phyloP scores from a whole-genome alignment of 345 rosid genomes.

The Rhodomyrtus tomentosa region DNA sequence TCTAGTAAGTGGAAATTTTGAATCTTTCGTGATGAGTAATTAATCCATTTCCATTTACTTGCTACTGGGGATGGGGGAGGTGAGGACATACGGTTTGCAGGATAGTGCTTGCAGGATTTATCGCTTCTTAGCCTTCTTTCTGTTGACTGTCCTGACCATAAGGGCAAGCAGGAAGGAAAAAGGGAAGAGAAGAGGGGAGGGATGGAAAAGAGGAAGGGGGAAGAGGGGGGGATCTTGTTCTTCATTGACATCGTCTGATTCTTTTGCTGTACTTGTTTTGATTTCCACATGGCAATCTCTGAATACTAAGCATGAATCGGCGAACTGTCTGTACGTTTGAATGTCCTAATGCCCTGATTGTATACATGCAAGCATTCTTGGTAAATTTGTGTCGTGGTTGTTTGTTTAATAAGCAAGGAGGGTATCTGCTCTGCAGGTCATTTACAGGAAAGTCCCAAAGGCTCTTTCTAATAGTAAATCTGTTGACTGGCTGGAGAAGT shows the following conservation, averaged over 20 bases:
- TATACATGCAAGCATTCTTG: not conserved
- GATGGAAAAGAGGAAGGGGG: rapidly evolving
- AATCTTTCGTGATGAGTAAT: not conserved
- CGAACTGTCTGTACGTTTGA: not conserved
- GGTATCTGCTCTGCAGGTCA: not conserved
- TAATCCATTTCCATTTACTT: not conserved
- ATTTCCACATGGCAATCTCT: not conserved
- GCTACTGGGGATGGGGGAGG: not conserved
- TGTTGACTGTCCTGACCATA: not conserved
- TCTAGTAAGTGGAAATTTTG: not conserved
- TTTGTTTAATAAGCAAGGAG: not conserved
- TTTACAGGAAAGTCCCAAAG: not conserved
- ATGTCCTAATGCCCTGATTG: not conserved
- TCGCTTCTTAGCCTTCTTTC: not conserved
- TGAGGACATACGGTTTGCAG: not conserved
- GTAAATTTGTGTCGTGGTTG: not conserved
- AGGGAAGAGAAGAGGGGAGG: not conserved
- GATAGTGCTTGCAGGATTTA: not conserved
- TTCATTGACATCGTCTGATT: not conserved
- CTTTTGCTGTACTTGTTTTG: not conserved
- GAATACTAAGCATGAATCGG: not conserved
- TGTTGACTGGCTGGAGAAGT: not conserved
- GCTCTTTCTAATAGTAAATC: not conserved
- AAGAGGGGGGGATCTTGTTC: not conserved
- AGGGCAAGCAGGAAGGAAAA: not conserved